Conservation (phyloP, 1,284 basidiomycete species). For the Inonotus hispidus region DNA sequence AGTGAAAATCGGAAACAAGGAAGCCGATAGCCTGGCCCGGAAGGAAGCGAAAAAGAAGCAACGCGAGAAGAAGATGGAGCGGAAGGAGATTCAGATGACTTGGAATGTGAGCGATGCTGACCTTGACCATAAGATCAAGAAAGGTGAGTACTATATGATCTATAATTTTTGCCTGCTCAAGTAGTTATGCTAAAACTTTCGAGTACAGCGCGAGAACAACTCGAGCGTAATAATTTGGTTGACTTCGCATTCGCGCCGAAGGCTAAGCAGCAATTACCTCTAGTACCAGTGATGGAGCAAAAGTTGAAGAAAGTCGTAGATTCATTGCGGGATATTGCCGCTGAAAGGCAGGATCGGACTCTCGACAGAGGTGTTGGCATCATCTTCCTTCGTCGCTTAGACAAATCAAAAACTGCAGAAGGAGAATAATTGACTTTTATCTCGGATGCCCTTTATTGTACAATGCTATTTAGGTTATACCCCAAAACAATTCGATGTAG, state of each 20-base stretch:
- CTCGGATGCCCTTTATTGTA: background rate
- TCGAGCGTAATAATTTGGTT: slow-evolving; percentile 57
- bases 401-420: slow-evolving; percentile 3
- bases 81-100: slow-evolving; percentile 71
- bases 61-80: slow-evolving; percentile 28
- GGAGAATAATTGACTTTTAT: background rate
- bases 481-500: background rate
- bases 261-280: slow-evolving; percentile 30
- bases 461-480: background rate
- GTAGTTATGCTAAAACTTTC: background rate
- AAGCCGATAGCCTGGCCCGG: slow-evolving; percentile 31
- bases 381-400: slow-evolving; percentile 36
- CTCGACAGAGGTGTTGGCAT: slow-evolving; percentile 33
- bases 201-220: slow-evolving; percentile 38
- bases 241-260: slow-evolving; percentile 53
- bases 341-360: slow-evolving; percentile 46
- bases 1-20: slow-evolving; percentile 44
- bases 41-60: slow-evolving; percentile 33
- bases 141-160: slow-evolving; percentile 22
- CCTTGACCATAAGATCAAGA: slow-evolving; percentile 60
- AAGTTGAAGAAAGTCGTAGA: slow-evolving; percentile 38
- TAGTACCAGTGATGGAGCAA: slow-evolving; percentile 32
- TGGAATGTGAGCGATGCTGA: slow-evolving; percentile 63
- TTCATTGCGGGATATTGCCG: slow-evolving; percentile 39
- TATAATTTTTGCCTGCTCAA: too few species aligned